Base-by-base conservation (phyloP, 2,329 filamentous ascomycete genomes). In the Phyllosticta ampelicida region DNA sequence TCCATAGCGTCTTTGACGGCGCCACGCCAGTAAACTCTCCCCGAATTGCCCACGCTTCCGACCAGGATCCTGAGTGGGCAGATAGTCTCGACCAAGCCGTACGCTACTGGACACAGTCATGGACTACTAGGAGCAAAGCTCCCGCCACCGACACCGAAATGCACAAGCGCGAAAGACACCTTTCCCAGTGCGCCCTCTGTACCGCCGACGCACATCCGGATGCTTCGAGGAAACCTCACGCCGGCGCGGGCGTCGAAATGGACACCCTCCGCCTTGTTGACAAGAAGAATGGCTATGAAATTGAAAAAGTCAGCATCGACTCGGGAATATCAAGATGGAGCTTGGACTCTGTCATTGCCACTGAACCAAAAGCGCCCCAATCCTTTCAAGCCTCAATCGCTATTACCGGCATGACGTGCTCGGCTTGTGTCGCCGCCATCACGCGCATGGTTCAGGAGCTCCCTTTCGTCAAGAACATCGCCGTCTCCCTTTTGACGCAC, bases 1-100 rank as follows among this genome's bases (percentile, higher is more conserved):
- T 85, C 21, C 78, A 77, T 63, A 79, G 74, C 58, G 70, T 79
- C n/a, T 70, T 73, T 48, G 67, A 69, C 49, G 68, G 70, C 54
- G 63, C 65, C 48, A 64, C 67, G 58, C 51, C 56, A 13, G 68
- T 48, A 26, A 49, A 52, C 10, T 51, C 30, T 19, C 55, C 61
- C 1, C 49, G 58, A n/a, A 51, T 63, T 21, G 63, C 63, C 48
- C 59, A 59, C 13, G 26, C 59, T 53, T 21, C 54, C 9, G 58
- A 36, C 5, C 49, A 61, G n/a, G 62, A 60, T 51, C 58, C 58
- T 8, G 67, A 68, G 60, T 73, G 70, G 65, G 62, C 68, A 18
- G 59, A 63, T 2, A 72, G 68, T 58, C 63, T 74, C 48, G 71
- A 74, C 30, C 66, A 70, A 53, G 66, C 69, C 19, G 67, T 71